These are phyloP conservation scores for Candida dubliniensis DNA, from an alignment of 1,139 yeast species.

Conservation along the genomic window DNA sequence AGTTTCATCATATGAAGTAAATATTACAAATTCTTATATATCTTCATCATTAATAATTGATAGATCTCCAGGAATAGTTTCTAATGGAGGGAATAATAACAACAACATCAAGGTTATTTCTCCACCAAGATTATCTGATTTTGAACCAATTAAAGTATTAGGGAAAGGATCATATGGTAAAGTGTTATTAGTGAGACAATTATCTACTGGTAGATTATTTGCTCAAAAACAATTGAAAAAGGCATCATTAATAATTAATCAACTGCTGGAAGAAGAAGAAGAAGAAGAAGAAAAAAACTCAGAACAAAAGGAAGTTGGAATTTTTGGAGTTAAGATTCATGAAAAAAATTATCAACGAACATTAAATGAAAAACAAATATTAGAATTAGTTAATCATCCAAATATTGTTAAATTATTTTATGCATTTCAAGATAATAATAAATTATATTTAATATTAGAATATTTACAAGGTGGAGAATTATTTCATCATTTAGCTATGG, in stretches of 20 bases:
- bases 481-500: constrained; percentile 71
- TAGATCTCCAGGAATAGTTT: constrained; percentile 11
- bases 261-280: constrained; percentile 26
- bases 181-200: constrained; percentile 74
- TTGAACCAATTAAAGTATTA: constrained; percentile 74
- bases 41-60: constrained; percentile 18
- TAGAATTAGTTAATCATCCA: constrained; percentile 63
- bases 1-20: constrained; percentile 19
- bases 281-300: constrained; percentile 24
- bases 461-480: constrained; percentile 94
- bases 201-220: constrained; percentile 63
- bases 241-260: constrained; percentile 50
- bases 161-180: constrained; percentile 94
- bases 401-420: constrained; percentile 86
- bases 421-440: constrained; percentile 84
- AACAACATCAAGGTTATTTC: constrained; percentile 14
- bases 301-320: constrained; percentile 28
- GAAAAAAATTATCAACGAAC: constrained; percentile 39
- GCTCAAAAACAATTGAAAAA: constrained; percentile 90
- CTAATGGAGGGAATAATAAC: too few species aligned
- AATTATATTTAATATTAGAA: constrained; percentile 77
- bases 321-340: constrained; percentile 22
- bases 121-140: constrained; percentile 51
- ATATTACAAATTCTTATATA: constrained; percentile 13
- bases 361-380: constrained; percentile 42